A percentile compares a stretch with the other conserved stretches of the same genome.
phyloP scores from a whole-genome alignment of 2,329 filamentous ascomycete genomes.

The Periglandula ipomoeae region DNA sequence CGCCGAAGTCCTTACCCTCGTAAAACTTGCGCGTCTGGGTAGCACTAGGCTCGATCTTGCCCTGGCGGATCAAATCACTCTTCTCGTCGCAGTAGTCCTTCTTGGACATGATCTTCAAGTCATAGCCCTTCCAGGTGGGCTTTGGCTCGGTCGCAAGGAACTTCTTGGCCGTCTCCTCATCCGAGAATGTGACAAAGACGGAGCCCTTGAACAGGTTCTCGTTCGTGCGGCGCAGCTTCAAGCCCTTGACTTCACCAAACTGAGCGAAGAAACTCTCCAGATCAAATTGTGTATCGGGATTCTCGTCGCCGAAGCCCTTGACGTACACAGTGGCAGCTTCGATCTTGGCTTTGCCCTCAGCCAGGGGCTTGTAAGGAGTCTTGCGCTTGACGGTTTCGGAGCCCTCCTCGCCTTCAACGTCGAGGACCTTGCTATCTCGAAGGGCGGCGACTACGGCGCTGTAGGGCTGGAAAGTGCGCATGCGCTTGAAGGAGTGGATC shows the following conservation, averaged over 20 bases:
- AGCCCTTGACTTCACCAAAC: conserved; percentile 68
- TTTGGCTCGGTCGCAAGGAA: conserved; percentile 74
- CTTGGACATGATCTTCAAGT: conserved; percentile 81
- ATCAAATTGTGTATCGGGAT: conserved; percentile 79
- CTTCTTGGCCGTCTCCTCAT: conserved; percentile 66
- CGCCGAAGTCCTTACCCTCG: conserved; percentile 34
- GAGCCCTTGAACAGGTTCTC: conserved; percentile 85
- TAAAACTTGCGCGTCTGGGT: conserved; percentile 35
- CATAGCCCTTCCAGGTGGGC: conserved; percentile 74
- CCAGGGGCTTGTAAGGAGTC: conserved; percentile 51
- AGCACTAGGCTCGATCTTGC: conserved; percentile 53
- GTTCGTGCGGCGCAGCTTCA: conserved; percentile 74
- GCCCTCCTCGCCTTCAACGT: conserved; percentile 64
- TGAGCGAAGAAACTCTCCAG: conserved; percentile 85
- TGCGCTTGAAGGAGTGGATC: conserved; percentile 85
- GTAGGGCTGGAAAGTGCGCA: conserved; percentile 89
- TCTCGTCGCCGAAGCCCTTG: conserved; percentile 87
- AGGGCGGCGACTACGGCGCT: conserved; percentile 75
- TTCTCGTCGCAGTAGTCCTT: conserved; percentile 77
- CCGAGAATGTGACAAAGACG: conserved; percentile 86
- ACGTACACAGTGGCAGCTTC: conserved; percentile 76
- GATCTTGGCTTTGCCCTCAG: conserved; percentile 52
- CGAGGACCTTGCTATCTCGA: conserved; percentile 64
- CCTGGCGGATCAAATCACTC: conserved; percentile 59
- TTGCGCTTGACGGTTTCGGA: conserved; percentile 70